A percentile compares a stretch with the other conserved stretches of the same genome.
Evolutionary conservation across 2,329 filamentous ascomycete genomes (phyloP).

Genomic region (Madurella mycetomatis): DNA sequence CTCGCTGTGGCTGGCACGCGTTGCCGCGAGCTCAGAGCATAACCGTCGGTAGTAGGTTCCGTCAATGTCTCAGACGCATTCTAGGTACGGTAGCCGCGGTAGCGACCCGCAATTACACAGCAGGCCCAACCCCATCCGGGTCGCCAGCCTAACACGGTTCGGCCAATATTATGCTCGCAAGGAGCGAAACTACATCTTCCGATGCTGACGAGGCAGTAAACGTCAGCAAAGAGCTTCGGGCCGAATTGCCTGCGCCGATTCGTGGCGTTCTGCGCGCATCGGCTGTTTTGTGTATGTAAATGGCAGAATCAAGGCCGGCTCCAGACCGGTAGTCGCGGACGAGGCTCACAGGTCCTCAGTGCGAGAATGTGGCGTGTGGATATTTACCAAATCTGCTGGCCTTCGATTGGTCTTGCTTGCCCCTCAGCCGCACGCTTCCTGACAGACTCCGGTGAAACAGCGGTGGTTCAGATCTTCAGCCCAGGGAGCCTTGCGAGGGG

Average conservation of each 20-base stretch:
- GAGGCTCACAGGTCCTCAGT: neutral
- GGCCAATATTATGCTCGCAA: neutral
- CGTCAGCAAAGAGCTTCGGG: neutral
- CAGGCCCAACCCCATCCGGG: neutral
- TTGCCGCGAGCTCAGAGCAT: too few species aligned
- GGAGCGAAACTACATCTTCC: neutral
- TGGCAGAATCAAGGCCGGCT: constrained; percentile 3
- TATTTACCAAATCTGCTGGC: neutral
- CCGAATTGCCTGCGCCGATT: constrained; percentile 6
- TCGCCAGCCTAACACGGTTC: neutral
- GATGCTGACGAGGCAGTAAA: neutral
- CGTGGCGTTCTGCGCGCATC: neutral
- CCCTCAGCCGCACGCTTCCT: neutral
- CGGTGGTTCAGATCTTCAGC: neutral
- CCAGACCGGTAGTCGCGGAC: neutral
- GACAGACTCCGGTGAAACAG: neutral
- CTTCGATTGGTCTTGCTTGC: neutral
- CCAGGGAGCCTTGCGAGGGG: neutral
- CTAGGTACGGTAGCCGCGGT: too few species aligned
- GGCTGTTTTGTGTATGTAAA: neutral
- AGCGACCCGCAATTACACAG: too few species aligned
- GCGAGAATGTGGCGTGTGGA: neutral
- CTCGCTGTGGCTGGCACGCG: too few species aligned
- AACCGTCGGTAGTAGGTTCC: too few species aligned
- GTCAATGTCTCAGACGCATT: too few species aligned